Conservation (phyloP, 1,139 yeast genomes). For the Casaregolazyma lundiana region DNA sequence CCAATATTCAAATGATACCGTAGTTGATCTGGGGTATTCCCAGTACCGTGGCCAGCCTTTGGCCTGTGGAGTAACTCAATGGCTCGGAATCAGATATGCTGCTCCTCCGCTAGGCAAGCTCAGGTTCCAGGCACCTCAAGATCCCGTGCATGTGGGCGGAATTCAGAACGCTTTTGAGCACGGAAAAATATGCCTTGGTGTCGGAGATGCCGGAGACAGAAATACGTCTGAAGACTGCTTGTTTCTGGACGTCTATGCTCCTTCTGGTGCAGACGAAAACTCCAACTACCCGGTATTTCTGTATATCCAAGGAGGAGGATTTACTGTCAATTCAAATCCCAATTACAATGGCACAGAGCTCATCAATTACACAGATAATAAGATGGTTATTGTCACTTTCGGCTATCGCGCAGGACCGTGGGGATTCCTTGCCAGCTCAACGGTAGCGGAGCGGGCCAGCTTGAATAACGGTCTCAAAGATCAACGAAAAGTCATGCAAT, state of each 20-base stretch:
- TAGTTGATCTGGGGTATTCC: background rate
- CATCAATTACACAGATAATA: slow-evolving; percentile 9
- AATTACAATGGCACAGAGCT: background rate
- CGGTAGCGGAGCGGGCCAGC: slow-evolving; percentile 20
- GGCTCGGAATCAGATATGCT: slow-evolving; percentile 24
- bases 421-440: slow-evolving; percentile 32
- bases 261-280: slow-evolving; percentile 15
- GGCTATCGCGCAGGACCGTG: slow-evolving; percentile 32
- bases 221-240: slow-evolving; percentile 26
- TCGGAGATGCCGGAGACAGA: slow-evolving; percentile 21
- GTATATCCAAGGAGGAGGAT: slow-evolving; percentile 40
- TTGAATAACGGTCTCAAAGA: slow-evolving; percentile 36
- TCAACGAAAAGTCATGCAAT: slow-evolving; percentile 32
- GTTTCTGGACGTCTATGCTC: slow-evolving; percentile 28
- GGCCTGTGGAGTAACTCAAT: slow-evolving; percentile 7
- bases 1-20: no score
- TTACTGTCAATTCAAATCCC: slow-evolving; percentile 8
- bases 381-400: slow-evolving; percentile 20
- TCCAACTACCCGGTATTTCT: slow-evolving; percentile 31
- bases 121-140: slow-evolving; percentile 16
- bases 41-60: slow-evolving; percentile 2
- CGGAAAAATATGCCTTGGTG: slow-evolving; percentile 13
- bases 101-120: slow-evolving; percentile 21
- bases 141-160: slow-evolving; percentile 29
- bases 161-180: slow-evolving; percentile 5